A percentile compares a stretch with the other conserved stretches of the same genome.
phyloP scores from a whole-genome alignment of 306 rosid genomes.

The Casuarina glauca region DNA sequence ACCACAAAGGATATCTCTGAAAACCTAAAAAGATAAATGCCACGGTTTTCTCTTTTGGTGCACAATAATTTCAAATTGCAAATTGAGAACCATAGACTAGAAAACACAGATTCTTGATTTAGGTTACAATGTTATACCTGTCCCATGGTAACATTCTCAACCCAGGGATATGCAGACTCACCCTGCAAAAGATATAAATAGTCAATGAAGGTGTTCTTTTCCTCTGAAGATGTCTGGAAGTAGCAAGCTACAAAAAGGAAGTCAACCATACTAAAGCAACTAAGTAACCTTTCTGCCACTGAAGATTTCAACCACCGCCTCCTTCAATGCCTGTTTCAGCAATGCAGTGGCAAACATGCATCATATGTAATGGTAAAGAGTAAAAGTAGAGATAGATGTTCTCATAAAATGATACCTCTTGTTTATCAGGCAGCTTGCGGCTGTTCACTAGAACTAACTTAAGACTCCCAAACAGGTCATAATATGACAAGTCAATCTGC shows the following conservation, averaged over 20 bases:
- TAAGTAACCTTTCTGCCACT: conserved; percentile 62
- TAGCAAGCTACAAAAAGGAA: conserved; percentile 4
- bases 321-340: conserved; percentile 58
- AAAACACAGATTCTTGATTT: not conserved
- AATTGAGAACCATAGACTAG: not conserved
- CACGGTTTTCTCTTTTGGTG: not conserved
- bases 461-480: conserved; percentile 81
- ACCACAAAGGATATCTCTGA: not conserved
- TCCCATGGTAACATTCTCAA: conserved; percentile 49
- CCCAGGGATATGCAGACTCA: conserved; percentile 72
- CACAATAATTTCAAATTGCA: not conserved
- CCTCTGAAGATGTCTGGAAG: conserved; percentile 16
- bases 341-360: conserved; percentile 19
- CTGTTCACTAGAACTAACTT: conserved; percentile 66
- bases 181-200: conserved; percentile 39
- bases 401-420: conserved; percentile 58
- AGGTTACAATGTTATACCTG: conserved; percentile 45
- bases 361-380: not conserved
- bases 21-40: not conserved
- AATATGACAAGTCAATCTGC: conserved; percentile 88
- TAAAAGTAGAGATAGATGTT: conserved; percentile 17
- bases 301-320: conserved; percentile 69
- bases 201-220: conserved; percentile 6
- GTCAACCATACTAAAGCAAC: not conserved
- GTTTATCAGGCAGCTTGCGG: conserved; percentile 53